Base-by-base conservation (phyloP, 805 yeast genomes). In the Myxozyma lipomycoides region DNA sequence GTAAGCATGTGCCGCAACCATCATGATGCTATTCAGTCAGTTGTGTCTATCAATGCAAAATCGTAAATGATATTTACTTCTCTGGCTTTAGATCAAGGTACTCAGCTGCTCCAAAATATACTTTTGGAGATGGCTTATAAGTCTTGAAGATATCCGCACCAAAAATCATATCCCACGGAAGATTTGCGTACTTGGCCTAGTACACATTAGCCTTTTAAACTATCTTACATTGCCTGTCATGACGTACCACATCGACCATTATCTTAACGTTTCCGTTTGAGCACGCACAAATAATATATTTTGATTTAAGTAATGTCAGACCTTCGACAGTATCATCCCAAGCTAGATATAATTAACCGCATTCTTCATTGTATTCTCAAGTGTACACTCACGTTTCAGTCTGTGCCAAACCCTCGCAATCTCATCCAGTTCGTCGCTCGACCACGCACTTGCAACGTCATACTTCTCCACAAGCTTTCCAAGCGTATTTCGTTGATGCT, bases 1-100 rank as follows among this genome's bases (percentile, higher is more conserved):
- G 41, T 54, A 54, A 10, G 45, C 40, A 45, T 54, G 58, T 5
- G 58, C 58, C 3, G 58, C 58, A 15, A 54, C 58, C 58, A 54
- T 52, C 25, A 47, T 12, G 18, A 54, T 38, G 17, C 57, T 49
- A 15, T 15, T 7, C 5, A 10, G n/a, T 5, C 19, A 28, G 25
- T 49, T 36, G 48, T 28, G 22, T 22, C n/a, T 4, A 2, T 6
- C 12, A 10, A 6, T 18, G 1, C 34, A 25, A 22, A 23, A 28
- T 12, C 4, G 37, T 18, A 18, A 19, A 21, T 24, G 23, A 34
- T 4, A 1, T 38, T 18, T 34, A 53, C 57, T 54, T 52, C 35
- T 52, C 58, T 3, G 58, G 58, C 43, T 47, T 36, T 4, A 54
- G 35, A 24, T 49, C 36, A 10, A 54, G 58, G 19, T 39, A 25